Percentiles rank a stretch among this genome's conserved stretches.
Conservation (phyloP, 148 eudicot genomes). For the Nepenthes gracilis region DNA sequence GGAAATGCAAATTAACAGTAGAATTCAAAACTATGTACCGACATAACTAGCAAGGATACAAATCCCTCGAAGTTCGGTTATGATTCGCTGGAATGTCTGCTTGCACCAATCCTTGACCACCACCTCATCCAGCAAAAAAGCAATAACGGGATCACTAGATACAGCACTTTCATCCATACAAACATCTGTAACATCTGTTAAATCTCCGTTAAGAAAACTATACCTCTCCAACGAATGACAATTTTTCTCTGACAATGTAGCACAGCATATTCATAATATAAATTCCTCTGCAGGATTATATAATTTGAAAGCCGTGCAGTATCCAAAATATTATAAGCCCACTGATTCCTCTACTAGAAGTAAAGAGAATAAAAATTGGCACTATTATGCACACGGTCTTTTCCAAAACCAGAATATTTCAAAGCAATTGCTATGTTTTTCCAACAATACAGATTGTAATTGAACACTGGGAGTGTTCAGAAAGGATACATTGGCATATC, state of each 20-base stretch:
- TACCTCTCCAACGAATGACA: constrained; percentile 6
- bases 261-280: neutral
- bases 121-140: constrained; percentile 92
- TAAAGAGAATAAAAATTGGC: neutral
- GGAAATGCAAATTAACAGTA: neutral
- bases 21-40: neutral
- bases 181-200: constrained; percentile 87
- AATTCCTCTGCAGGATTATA: neutral
- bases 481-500: constrained; percentile 95
- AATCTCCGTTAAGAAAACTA: constrained; percentile 40
- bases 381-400: neutral
- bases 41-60: constrained; percentile 51
- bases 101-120: constrained; percentile 99
- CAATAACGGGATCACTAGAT: constrained; percentile 91
- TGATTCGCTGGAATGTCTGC: constrained; percentile 47
- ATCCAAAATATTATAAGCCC: neutral
- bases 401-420: neutral
- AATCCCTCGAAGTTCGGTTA: constrained; percentile 44
- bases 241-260: neutral
- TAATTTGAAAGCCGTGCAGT: neutral
- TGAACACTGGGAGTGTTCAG: no score
- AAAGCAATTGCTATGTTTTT: neutral
- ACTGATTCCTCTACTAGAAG: neutral
- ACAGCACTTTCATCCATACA: constrained; percentile 99
- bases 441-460: no score